Evolutionary conservation across 2,329 filamentous ascomycete genomes (phyloP).

Genomic region (Periconia sp.): DNA sequence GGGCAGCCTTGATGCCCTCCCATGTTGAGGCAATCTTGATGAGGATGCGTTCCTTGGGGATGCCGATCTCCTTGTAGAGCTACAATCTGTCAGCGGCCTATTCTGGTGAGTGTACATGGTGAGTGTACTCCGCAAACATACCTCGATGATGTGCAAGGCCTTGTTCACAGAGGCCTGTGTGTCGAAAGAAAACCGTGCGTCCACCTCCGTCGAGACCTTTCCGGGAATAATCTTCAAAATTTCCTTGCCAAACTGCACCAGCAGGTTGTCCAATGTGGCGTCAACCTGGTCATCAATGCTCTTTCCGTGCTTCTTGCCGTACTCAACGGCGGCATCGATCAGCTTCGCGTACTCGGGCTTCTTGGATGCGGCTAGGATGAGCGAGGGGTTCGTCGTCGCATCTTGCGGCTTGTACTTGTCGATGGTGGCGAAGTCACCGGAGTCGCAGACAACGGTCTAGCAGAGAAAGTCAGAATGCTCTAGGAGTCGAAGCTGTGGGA

Average conservation of each 20-base stretch:
- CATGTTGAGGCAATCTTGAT: slow-evolving; percentile 99
- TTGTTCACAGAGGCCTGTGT: slow-evolving; percentile 91
- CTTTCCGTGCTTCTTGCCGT: slow-evolving; percentile 77
- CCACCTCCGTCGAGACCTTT: slow-evolving; percentile 98
- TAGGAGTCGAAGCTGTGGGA: too few species aligned
- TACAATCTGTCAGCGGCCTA: slow-evolving; percentile 50
- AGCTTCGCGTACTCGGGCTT: slow-evolving; percentile 94
- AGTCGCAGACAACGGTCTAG: slow-evolving; percentile 94
- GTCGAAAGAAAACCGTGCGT: slow-evolving; percentile 94
- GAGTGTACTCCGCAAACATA: too few species aligned
- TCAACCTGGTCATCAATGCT: slow-evolving; percentile 84
- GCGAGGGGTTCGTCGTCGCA: slow-evolving; percentile 98
- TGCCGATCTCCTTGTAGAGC: slow-evolving; percentile 93
- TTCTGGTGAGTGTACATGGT: too few species aligned
- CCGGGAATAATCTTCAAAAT: slow-evolving; percentile 96
- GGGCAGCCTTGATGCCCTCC: slow-evolving; percentile 99
- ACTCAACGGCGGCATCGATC: slow-evolving; percentile 83
- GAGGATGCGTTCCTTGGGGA: slow-evolving; percentile 90
- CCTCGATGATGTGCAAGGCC: slow-evolving; percentile 95
- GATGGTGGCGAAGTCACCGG: slow-evolving; percentile 85
- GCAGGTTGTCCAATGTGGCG: slow-evolving; percentile 85
- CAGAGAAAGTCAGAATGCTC: slow-evolving; percentile 8
- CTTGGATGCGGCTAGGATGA: slow-evolving; percentile 98
- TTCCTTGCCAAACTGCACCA: slow-evolving; percentile 98
- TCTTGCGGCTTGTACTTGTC: slow-evolving; percentile 99